Percentiles rank a stretch among this genome's conserved stretches.
phyloP scores from a whole-genome alignment of 805 yeast species.

The Pichia thaimueangensis region DNA sequence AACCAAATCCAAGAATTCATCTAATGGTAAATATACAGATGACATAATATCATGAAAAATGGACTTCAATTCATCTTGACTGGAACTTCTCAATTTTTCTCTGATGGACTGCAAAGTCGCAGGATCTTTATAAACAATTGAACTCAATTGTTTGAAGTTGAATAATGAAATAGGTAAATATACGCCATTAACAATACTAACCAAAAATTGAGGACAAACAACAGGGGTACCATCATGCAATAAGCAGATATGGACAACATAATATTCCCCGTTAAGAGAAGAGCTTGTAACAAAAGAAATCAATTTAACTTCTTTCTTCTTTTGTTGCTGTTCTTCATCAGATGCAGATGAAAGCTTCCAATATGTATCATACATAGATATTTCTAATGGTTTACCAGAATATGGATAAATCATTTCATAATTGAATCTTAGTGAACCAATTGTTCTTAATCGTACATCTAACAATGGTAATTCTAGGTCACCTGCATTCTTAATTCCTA shows the following conservation, averaged over 20 bases:
- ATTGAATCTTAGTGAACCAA: constrained; percentile 73
- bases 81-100: constrained; percentile 14
- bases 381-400: constrained; percentile 74
- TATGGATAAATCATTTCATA: constrained; percentile 88
- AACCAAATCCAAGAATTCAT: constrained; percentile 48
- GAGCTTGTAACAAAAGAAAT: constrained; percentile 86
- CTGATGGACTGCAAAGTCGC: constrained; percentile 15
- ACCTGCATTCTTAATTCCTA: constrained; percentile 34
- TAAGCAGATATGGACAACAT: constrained; percentile 60
- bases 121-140: constrained; percentile 21
- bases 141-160: constrained; percentile 36
- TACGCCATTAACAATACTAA: constrained; percentile 40
- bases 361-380: constrained; percentile 89
- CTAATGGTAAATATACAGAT: constrained; percentile 52
- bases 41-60: constrained; percentile 39
- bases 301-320: constrained; percentile 20
- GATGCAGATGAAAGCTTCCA: constrained; percentile 81
- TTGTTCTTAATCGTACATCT: constrained; percentile 71
- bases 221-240: constrained; percentile 83
- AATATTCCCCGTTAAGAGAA: constrained; percentile 76
- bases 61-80: constrained; percentile 18
- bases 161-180: constrained; percentile 58
- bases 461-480: constrained; percentile 61
- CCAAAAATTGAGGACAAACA: constrained; percentile 62
- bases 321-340: constrained; percentile 16